Conservation (phyloP, 2,329 filamentous ascomycete genomes). For the Knoxdaviesia proteae region DNA sequence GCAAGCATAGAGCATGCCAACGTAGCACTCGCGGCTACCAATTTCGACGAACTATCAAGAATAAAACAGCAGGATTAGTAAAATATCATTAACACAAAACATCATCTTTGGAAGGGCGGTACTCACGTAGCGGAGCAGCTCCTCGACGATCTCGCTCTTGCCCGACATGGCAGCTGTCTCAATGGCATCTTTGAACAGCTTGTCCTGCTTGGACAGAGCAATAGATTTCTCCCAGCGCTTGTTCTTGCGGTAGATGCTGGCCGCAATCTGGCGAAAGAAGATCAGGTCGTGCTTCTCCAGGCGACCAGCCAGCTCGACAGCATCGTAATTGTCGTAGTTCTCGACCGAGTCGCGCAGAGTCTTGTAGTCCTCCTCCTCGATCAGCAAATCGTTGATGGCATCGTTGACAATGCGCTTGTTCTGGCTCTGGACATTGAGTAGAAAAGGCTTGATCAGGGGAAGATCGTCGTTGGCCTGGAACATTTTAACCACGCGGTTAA, state of each 20-base stretch:
- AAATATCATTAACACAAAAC: neutral
- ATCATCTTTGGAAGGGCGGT: neutral
- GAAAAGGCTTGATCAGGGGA: slow-evolving; percentile 94
- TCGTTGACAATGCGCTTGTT: slow-evolving; percentile 98
- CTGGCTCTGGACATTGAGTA: slow-evolving; percentile 85
- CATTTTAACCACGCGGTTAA: slow-evolving; percentile 97
- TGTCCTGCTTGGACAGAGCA: slow-evolving; percentile 92
- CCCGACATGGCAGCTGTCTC: slow-evolving; percentile 86
- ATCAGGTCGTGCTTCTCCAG: slow-evolving; percentile 95
- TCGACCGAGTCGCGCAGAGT: slow-evolving; percentile 91
- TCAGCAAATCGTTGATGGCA: slow-evolving; percentile 90
- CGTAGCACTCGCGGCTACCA: slow-evolving; percentile 95
- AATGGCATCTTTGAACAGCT: slow-evolving; percentile 97
- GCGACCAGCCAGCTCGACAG: slow-evolving; percentile 74
- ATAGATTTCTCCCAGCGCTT: slow-evolving; percentile 99
- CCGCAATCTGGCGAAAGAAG: slow-evolving; percentile 97
- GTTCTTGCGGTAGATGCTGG: slow-evolving; percentile 98
- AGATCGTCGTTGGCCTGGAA: slow-evolving; percentile 98
- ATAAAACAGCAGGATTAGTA: slow-evolving; percentile 2
- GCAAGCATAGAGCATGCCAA: slow-evolving; percentile 98
- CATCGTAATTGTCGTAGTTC: slow-evolving; percentile 98
- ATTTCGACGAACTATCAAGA: slow-evolving; percentile 78
- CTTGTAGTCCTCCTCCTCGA: slow-evolving; percentile 99
- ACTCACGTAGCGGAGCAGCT: slow-evolving; percentile 91
- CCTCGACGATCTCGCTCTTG: slow-evolving; percentile 85